Evolutionary conservation across 2,329 filamentous ascomycete genomes (phyloP).

Genomic region (Beauveria scarabaeidicola): DNA sequence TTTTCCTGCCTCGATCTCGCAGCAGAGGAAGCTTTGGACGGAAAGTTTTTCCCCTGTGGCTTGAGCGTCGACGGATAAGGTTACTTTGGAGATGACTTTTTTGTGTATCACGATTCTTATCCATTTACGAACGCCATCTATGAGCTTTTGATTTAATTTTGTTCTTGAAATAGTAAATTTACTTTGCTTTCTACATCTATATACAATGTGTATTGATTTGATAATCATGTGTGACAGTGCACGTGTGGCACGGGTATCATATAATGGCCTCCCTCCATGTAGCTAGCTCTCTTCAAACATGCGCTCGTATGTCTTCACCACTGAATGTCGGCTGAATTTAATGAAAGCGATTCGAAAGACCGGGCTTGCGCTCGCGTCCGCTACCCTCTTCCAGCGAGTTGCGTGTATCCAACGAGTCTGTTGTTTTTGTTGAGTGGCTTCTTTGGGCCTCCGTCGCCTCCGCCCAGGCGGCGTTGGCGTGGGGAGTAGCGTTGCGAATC

Average conservation of each 20-base stretch:
- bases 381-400: neutral
- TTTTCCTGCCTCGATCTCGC: neutral
- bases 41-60: neutral
- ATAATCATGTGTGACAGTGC: neutral
- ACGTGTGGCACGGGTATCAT: neutral
- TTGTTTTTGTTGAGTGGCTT: no score
- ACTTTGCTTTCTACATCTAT: neutral
- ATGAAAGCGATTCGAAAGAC: neutral
- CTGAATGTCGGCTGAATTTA: neutral
- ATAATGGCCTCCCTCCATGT: neutral
- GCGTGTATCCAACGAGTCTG: neutral
- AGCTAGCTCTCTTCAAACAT: no score
- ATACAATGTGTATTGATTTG: neutral
- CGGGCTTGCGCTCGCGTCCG: neutral
- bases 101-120: constrained; percentile 10
- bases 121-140: neutral
- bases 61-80: neutral
- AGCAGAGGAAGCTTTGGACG: neutral
- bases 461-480: neutral
- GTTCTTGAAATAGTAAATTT: neutral
- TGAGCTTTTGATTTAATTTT: neutral
- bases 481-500: constrained; percentile 9
- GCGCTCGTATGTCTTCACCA: no score
- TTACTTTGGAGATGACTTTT: neutral
- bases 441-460: neutral